Evolutionary conservation across 2,329 filamentous ascomycete genomes (phyloP), one percentile per base, ranked within the genome.

Genomic region (Verticillium zaregamsianum): DNA sequence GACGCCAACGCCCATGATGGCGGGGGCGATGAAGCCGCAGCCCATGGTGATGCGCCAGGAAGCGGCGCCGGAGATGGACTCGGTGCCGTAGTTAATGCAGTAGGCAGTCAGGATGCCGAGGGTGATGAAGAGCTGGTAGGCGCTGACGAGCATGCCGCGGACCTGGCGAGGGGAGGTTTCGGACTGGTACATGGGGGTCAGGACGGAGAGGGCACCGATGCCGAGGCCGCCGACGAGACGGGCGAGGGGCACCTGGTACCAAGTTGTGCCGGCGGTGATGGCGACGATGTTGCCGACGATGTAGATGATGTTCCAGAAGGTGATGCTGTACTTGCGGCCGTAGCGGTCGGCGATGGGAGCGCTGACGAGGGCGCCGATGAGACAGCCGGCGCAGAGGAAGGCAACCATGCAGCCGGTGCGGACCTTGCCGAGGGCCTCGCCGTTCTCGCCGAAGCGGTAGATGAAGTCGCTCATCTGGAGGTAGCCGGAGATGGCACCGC

Each of bases 41-140:
- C 78, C 82, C 68, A 83, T 82, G 58, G 88, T 84, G 7, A 90
- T 83, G 64, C 87, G 80, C 87, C 88, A 91, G 14, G 85, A 80
- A 3, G 80, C 78, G 25, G 81, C 80, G 65, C 74, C 77, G 1
- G 58, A 20, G 58, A 77, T 77, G 3, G 65, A 28, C 58, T 85
- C 76, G 7, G 87, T 90, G 7, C 86, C 86, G 69, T 77, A 89
- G 71, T 90, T 88, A 72, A 85, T 78, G 72, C 84, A 80, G 68
- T 85, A 82, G 40, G 80, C 79, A 28, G 76, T 76, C 79, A 81
- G 86, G 71, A 91, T 90, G 57, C 88, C 88, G 32, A 90, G 77
- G 0, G 88, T 90, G 70, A 90, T 87, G 71, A 89, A 85, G 3
- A 90, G 80, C 76, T 90, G 88, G 72, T 90, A 90, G 59, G 81